Evolutionary conservation across 129 eudicot genomes (phyloP).

Genomic region (Solidago caesia): DNA sequence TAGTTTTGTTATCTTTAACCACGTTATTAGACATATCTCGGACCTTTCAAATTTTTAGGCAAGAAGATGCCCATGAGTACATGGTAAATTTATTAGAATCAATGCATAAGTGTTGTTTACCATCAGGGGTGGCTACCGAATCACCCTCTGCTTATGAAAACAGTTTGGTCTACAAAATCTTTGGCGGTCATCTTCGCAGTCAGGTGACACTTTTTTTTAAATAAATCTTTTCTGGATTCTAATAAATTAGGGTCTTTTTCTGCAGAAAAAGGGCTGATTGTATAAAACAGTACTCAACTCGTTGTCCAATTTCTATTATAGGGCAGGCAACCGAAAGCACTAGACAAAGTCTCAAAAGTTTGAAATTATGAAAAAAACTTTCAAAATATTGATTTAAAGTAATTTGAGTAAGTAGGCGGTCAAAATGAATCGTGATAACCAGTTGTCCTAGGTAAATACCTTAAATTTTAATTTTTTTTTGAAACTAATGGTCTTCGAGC

Average conservation of each 20-base stretch:
- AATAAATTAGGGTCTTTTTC: too few relatives aligned
- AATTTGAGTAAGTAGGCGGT: not conserved
- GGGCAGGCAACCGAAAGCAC: not conserved
- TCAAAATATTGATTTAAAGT: not conserved
- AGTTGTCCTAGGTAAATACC: not conserved
- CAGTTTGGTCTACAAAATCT: constrained; percentile 4
- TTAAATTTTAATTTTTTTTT: too few relatives aligned
- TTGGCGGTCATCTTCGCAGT: constrained; percentile 7
- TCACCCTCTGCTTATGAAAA: not conserved
- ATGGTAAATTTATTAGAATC: constrained; percentile 3
- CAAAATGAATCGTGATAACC: not conserved
- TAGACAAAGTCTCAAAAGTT: not conserved
- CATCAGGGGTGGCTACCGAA: not conserved
- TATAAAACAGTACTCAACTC: not conserved
- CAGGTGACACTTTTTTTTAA: constrained; percentile 1
- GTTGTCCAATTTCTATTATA: not conserved
- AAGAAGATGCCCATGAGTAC: constrained; percentile 15
- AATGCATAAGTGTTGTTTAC: constrained; percentile 7
- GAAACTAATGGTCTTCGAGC: not conserved
- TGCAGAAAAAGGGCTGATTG: not conserved
- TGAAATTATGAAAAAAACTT: not conserved
- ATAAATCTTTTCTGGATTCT: not conserved
- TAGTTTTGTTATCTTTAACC: constrained; percentile 1
- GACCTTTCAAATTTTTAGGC: not conserved
- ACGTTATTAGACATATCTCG: constrained; percentile 1